These are phyloP conservation scores for Termitomyces sp. DNA, from an alignment of 768 basidiomycete genomes.

Conservation along the genomic window DNA sequence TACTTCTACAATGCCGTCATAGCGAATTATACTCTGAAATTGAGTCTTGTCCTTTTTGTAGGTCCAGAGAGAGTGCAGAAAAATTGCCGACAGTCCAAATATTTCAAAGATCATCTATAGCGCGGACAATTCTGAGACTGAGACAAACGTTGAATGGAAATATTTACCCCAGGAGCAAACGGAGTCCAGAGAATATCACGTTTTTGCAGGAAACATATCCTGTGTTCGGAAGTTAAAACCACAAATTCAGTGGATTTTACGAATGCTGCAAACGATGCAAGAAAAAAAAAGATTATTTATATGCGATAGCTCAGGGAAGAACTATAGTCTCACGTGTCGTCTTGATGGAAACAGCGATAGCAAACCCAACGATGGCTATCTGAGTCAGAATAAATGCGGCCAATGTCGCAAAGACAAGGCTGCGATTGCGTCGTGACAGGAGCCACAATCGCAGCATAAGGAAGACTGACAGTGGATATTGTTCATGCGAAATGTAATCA, in stretches of 20 bases:
- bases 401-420: conserved; percentile 25
- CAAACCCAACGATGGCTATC: conserved; percentile 15
- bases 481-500: background rate
- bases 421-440: conserved; percentile 23
- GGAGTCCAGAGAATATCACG: conserved; percentile 6
- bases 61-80: background rate
- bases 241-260: background rate
- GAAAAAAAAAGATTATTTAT: background rate
- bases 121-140: background rate
- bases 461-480: conserved; percentile 23
- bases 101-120: conserved; percentile 7
- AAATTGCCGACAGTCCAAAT: background rate
- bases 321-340: conserved; percentile 20
- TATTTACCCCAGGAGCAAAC: conserved; percentile 5
- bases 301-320: background rate
- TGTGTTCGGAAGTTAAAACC: too few species aligned
- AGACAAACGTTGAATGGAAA: background rate
- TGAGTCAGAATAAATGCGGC: conserved; percentile 26
- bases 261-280: background rate
- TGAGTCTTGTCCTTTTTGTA: background rate
- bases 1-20: background rate
- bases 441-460: conserved; percentile 35
- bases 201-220: background rate
- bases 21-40: background rate
- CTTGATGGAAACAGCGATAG: conserved; percentile 19